Conservation (phyloP, 805 yeast genomes). For the Jamesozyma lodderae region DNA sequence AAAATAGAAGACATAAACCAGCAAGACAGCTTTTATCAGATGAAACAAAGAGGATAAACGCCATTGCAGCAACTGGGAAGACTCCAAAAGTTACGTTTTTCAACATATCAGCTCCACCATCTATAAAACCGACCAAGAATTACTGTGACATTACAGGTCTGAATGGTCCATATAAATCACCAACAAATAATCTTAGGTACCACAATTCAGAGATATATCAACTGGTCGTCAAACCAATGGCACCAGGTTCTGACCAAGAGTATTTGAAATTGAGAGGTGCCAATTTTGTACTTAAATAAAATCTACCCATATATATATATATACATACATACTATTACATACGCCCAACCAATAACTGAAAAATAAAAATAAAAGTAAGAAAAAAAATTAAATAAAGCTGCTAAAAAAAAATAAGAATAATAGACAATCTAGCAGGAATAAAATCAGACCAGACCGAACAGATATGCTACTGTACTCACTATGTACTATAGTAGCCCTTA, state of each 20-base stretch:
- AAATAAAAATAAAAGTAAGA: not conserved
- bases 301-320: constrained; percentile 1
- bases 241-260: constrained; percentile 90
- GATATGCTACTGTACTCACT: constrained; percentile 2
- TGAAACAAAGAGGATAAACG: constrained; percentile 58
- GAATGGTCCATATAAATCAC: constrained; percentile 65
- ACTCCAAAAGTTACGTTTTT: constrained; percentile 55
- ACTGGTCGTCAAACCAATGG: constrained; percentile 60
- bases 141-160: constrained; percentile 94
- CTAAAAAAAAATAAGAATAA: not conserved
- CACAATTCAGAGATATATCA: constrained; percentile 78
- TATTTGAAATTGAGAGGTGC: constrained; percentile 82
- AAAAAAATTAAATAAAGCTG: not conserved
- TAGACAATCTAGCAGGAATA: not conserved
- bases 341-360: no score
- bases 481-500: constrained; percentile 8
- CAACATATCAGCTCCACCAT: constrained; percentile 78
- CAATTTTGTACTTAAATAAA: constrained; percentile 63
- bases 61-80: constrained; percentile 3
- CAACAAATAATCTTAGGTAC: constrained; percentile 65
- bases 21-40: constrained; percentile 65
- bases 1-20: constrained; percentile 62
- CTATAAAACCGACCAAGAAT: constrained; percentile 66
- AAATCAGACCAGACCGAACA: not conserved
- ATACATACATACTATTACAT: constrained; percentile 1